Evolutionary conservation across 441 rosid genomes (phyloP).

Genomic region (Corymbia citriodora): DNA sequence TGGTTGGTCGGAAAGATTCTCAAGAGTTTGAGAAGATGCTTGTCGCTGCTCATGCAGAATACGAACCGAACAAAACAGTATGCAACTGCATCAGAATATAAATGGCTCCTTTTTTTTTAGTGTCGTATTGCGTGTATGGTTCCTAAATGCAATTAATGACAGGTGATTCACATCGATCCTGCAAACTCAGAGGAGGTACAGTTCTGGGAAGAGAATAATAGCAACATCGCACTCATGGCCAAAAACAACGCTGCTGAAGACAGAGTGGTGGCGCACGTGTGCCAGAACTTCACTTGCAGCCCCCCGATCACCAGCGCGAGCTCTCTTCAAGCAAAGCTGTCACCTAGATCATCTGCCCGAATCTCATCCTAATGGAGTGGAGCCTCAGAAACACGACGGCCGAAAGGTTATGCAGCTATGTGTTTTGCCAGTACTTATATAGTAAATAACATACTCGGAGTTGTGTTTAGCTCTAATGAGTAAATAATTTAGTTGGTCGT

Average conservation of each 20-base stretch:
- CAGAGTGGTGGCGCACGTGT: conserved; percentile 70
- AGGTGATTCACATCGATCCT: conserved; percentile 87
- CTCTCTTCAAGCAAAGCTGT: conserved; percentile 46
- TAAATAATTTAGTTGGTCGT: not conserved
- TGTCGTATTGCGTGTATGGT: not conserved
- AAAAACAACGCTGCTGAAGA: conserved; percentile 42
- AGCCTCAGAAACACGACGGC: not conserved
- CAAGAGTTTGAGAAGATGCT: conserved; percentile 59
- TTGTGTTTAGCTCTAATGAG: not conserved
- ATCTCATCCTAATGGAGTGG: not conserved
- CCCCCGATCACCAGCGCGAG: conserved; percentile 45
- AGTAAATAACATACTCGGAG: not conserved
- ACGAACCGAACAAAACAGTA: conserved; percentile 80
- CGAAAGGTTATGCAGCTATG: not conserved
- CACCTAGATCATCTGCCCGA: conserved; percentile 23
- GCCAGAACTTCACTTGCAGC: conserved; percentile 84
- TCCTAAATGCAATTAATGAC: conserved; percentile 1
- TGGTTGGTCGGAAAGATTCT: conserved; percentile 55
- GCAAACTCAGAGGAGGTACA: conserved; percentile 52
- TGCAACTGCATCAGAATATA: not conserved
- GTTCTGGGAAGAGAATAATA: conserved; percentile 65
- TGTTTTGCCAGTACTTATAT: not conserved
- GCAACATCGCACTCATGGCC: conserved; percentile 56
- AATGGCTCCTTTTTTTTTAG: not conserved
- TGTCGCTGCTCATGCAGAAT: conserved; percentile 62